Evolutionary conservation across 768 basidiomycete genomes (phyloP).

Genomic region (Termitomyces titanicus): DNA sequence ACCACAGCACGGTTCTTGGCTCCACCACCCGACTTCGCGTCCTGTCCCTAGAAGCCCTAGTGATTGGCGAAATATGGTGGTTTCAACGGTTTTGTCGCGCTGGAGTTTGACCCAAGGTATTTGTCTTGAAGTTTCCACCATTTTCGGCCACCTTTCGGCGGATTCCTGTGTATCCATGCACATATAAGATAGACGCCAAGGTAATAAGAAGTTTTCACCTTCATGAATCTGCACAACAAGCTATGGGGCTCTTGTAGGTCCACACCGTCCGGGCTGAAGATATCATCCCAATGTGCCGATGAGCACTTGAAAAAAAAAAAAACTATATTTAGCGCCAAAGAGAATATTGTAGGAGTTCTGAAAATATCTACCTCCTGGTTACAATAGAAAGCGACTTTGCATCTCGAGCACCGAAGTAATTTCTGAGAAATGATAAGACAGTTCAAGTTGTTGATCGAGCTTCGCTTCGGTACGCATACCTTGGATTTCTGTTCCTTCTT

Average conservation of each 20-base stretch:
- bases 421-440: constrained; percentile 1
- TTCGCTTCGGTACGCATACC: neutral
- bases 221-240: neutral
- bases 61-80: constrained; percentile 11
- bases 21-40: constrained; percentile 38
- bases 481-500: neutral
- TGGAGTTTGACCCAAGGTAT: neutral
- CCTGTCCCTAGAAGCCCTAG: constrained; percentile 30
- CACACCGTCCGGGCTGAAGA: neutral
- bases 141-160: neutral
- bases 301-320: constrained; percentile 16
- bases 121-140: neutral
- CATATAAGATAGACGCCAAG: too few relatives aligned
- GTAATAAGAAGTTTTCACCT: too few relatives aligned
- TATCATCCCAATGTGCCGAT: neutral
- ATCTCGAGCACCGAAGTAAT: constrained; percentile 1
- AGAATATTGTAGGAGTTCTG: neutral
- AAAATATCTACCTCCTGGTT: neutral
- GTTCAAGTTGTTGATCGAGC: neutral
- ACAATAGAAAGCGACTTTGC: constrained; percentile 4
- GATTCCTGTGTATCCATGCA: too few relatives aligned
- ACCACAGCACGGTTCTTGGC: constrained; percentile 17
- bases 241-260: neutral
- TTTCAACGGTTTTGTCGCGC: constrained; percentile 12
- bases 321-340: neutral